Percentiles rank a stretch among this genome's conserved stretches.
Evolutionary conservation across 2,329 filamentous ascomycete genomes (phyloP).

Genomic region (Cryphonectria naterciae): DNA sequence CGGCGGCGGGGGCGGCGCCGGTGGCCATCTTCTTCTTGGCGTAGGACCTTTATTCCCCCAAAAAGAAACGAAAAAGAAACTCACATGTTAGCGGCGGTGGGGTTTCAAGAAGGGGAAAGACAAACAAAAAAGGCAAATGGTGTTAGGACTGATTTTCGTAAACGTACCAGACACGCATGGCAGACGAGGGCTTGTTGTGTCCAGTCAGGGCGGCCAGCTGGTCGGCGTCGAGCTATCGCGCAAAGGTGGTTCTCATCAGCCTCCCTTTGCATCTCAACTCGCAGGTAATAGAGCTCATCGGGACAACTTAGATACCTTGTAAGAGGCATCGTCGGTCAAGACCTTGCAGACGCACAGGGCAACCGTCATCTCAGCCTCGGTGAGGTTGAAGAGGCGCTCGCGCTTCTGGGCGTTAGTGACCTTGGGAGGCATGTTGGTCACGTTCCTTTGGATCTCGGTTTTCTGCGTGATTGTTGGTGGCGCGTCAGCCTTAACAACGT

Average conservation of each 20-base stretch:
- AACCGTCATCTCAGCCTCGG: slow-evolving; percentile 1
- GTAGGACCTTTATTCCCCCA: background rate
- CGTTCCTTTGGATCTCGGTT: background rate
- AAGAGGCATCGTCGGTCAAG: background rate
- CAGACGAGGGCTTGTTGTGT: slow-evolving; percentile 8
- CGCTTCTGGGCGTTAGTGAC: background rate
- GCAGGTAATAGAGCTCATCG: background rate
- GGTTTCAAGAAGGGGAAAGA: background rate
- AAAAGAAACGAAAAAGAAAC: background rate
- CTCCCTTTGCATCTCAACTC: no score
- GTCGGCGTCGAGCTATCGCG: slow-evolving; percentile 5
- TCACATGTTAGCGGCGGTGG: background rate
- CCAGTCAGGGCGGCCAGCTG: slow-evolving; percentile 19
- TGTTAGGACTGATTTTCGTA: background rate
- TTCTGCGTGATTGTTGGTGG: background rate
- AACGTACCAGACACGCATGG: slow-evolving; percentile 19
- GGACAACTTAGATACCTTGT: slow-evolving; percentile 10
- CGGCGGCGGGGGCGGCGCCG: no score
- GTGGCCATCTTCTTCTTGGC: slow-evolving; percentile 3
- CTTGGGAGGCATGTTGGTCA: background rate
- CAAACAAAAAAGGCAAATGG: background rate
- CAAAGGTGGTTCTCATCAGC: background rate
- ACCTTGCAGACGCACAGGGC: slow-evolving; percentile 11
- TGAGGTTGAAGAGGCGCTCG: slow-evolving; percentile 1
- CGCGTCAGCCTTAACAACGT: background rate